Conservation (phyloP, 164 flowering plant species). For the Vitis rupestris region DNA sequence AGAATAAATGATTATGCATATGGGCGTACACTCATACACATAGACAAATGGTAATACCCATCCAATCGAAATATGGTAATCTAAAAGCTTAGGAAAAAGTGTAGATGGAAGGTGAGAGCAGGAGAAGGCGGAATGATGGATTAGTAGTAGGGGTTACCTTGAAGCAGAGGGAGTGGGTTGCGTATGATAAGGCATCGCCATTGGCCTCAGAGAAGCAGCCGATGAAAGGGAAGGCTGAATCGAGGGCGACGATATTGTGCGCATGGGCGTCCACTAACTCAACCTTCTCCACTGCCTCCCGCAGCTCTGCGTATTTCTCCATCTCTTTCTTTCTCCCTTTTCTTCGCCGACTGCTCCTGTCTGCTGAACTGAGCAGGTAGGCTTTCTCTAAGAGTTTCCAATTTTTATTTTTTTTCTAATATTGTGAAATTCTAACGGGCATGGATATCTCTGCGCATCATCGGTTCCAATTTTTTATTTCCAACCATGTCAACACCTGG, state of each 20-base stretch:
- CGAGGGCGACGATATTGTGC: constrained; percentile 68
- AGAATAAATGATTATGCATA: no score
- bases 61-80: no score
- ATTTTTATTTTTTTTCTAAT: no score
- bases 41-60: no score
- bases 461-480: no score
- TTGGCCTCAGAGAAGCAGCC: constrained; percentile 71
- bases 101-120: neutral
- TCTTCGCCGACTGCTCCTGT: neutral
- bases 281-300: constrained; percentile 51
- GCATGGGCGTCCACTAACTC: constrained; percentile 82
- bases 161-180: constrained; percentile 70
- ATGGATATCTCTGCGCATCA: no score
- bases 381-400: no score
- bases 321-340: constrained; percentile 16
- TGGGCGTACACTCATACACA: no score
- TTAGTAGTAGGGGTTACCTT: constrained; percentile 41
- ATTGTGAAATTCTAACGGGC: no score
- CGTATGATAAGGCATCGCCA: constrained; percentile 60
- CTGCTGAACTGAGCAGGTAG: no score
- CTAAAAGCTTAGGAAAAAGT: neutral
- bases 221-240: constrained; percentile 67
- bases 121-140: no score
- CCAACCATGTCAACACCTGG: no score
- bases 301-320: constrained; percentile 49